Percentiles rank a stretch among this genome's conserved stretches.
phyloP scores from a whole-genome alignment of 495 filamentous ascomycete species.

The Usnea hakonensis region DNA sequence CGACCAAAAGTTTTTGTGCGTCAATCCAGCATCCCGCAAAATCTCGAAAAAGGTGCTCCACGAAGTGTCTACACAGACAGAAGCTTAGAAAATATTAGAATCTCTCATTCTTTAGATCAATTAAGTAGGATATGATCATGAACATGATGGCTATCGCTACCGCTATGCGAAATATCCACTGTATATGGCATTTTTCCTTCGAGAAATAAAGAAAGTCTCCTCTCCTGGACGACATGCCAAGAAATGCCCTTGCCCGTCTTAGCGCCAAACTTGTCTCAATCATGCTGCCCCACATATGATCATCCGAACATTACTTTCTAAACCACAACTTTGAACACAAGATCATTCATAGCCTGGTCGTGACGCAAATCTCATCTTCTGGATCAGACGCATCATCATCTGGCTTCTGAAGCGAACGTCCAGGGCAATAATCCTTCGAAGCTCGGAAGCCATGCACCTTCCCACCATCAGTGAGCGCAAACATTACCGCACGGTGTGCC shows the following conservation, averaged over 20 bases:
- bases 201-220: too few species aligned
- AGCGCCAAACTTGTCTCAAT: too few species aligned
- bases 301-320: too few species aligned
- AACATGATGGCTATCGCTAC: not conserved
- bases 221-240: too few species aligned
- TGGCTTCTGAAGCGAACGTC: not conserved
- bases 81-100: too few species aligned
- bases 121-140: not conserved
- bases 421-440: not conserved
- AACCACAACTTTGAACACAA: not conserved
- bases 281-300: too few species aligned
- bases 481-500: slow-evolving; percentile 17
- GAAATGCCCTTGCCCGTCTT: too few species aligned
- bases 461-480: slow-evolving; percentile 23
- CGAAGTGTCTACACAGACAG: not conserved
- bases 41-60: not conserved
- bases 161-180: too few species aligned
- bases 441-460: slow-evolving; percentile 2
- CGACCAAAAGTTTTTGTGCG: not conserved
- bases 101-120: not conserved
- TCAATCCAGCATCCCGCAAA: not conserved
- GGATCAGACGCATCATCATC: not conserved
- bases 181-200: too few species aligned
- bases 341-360: not conserved
- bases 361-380: not conserved